Evolutionary conservation across 305 asterid species (phyloP), one percentile per base, ranked within the genome.

Genomic region (Solanum hybrid): DNA sequence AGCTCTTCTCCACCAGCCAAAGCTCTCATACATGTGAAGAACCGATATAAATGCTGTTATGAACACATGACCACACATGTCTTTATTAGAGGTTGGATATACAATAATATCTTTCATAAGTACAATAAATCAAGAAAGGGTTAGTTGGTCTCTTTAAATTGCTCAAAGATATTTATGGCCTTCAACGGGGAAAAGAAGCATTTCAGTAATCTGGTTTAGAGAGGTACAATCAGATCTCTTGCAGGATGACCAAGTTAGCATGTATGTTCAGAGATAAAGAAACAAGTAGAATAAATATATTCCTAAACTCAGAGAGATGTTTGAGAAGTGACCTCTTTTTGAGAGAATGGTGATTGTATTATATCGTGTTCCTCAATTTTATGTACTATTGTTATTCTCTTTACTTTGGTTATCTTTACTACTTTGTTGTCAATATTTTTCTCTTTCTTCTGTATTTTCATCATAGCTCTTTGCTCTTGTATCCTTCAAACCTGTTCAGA

Each of bases 1-100:
- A 12, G 99, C 98, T 86, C 97, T 93, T 92, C 99, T 95, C 99
- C 99, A 97, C 99, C 98, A 97, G 82, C 99, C 99, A 91, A 97
- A 96, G 90, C 94, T 96, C 94, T 97, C 99, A 28, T 97, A 97
- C 98, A 96, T 67, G 94, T 97, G 99, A 90, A 97, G 95, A 89
- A 97, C 98, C 46, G 99, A 97, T 95, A 96, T 94, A 94, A 97
- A 97, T 82, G 99, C 99, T 97, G 98, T 87, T 92, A 95, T 22
- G 88, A 90, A 89, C 31, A 87, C 2, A 34, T 2, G 24, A 76
- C 11, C 31, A 13, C 35, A 22, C 73, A 22, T 28, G 42, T 29
- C 42, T 64, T n/a, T 86, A 67, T 7, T 64, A 86, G 31, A 22
- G 8, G 46, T 10, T 51, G 42, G 10, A 73, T 29, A 3, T 39